phyloP scores from a whole-genome alignment of 805 yeast species.

The Saccharomyces eubayanus region DNA sequence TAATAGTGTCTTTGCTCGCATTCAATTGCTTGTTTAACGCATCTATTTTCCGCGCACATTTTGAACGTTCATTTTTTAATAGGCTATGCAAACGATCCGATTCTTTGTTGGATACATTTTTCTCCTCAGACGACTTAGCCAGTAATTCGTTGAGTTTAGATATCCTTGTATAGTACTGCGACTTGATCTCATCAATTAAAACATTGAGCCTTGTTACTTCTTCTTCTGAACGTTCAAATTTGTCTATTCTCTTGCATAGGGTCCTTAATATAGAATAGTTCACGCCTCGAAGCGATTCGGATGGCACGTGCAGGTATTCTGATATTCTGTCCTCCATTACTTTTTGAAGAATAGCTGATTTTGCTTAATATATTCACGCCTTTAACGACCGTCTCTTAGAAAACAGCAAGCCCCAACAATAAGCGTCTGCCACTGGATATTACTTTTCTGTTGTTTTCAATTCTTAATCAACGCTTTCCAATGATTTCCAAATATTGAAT shows the following conservation, averaged over 20 bases:
- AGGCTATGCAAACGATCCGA: slow-evolving; percentile 3
- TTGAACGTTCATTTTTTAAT: slow-evolving; percentile 1
- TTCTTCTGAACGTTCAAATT: slow-evolving; percentile 23
- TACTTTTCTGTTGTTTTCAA: not conserved
- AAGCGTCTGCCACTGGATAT: not conserved
- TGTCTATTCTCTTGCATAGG: not conserved
- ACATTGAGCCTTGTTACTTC: slow-evolving; percentile 25
- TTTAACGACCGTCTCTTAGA: not conserved
- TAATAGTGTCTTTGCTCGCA: not conserved
- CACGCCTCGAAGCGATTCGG: not conserved
- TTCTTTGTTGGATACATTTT: slow-evolving; percentile 5
- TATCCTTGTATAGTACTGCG: slow-evolving; percentile 12
- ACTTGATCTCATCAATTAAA: slow-evolving; percentile 35
- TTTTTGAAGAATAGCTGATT: not conserved
- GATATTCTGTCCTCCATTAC: not conserved
- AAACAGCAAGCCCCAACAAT: not conserved
- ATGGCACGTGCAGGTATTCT: not conserved
- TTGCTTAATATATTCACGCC: not conserved
- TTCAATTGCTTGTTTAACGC: not conserved
- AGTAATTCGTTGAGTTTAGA: slow-evolving; percentile 11
- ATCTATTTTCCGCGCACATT: not conserved
- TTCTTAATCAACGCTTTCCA: not conserved
- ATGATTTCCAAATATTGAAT: not conserved
- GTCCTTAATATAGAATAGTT: not conserved
- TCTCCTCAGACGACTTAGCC: slow-evolving; percentile 12